These are phyloP conservation scores for Berkeleyomyces basicola DNA, from an alignment of 2,329 filamentous ascomycete species.

Conservation along the genomic window DNA sequence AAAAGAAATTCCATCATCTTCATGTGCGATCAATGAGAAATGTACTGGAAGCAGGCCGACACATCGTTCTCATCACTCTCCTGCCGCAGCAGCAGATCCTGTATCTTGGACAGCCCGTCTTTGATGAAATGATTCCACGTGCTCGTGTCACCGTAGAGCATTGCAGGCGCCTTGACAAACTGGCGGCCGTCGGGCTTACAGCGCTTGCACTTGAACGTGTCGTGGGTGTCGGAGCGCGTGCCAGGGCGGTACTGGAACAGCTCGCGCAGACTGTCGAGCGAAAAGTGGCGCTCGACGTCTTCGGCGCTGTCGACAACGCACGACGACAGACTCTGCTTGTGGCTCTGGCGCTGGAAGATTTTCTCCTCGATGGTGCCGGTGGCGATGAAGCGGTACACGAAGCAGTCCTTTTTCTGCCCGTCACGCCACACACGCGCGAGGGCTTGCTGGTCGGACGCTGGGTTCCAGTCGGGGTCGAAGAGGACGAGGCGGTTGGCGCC, in stretches of 20 bases:
- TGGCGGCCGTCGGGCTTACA: slow-evolving; percentile 81
- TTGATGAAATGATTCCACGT: slow-evolving; percentile 99
- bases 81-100: slow-evolving; percentile 79
- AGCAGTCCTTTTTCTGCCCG: slow-evolving; percentile 97
- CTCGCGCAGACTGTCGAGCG: slow-evolving; percentile 74
- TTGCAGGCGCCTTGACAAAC: slow-evolving; percentile 75
- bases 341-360: slow-evolving; percentile 95
- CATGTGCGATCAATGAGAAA: slow-evolving; percentile 49
- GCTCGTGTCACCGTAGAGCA: slow-evolving; percentile 95
- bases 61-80: slow-evolving; percentile 66
- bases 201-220: slow-evolving; percentile 96
- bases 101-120: slow-evolving; percentile 56
- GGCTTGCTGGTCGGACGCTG: slow-evolving; percentile 91
- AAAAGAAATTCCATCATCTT: slow-evolving; percentile 3
- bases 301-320: slow-evolving; percentile 94
- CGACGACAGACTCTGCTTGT: slow-evolving; percentile 92
- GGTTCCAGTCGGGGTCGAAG: slow-evolving; percentile 97
- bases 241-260: slow-evolving; percentile 80
- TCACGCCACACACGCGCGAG: slow-evolving; percentile 97
- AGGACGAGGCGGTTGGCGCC: slow-evolving; percentile 87
- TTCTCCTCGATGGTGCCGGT: slow-evolving; percentile 98
- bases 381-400: slow-evolving; percentile 98
- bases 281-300: slow-evolving; percentile 94
- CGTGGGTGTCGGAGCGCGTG: slow-evolving; percentile 86
- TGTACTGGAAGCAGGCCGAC: slow-evolving; percentile 95